phyloP scores from a whole-genome alignment of 2,329 filamentous ascomycete species.

The Helicocarpus griseus region DNA sequence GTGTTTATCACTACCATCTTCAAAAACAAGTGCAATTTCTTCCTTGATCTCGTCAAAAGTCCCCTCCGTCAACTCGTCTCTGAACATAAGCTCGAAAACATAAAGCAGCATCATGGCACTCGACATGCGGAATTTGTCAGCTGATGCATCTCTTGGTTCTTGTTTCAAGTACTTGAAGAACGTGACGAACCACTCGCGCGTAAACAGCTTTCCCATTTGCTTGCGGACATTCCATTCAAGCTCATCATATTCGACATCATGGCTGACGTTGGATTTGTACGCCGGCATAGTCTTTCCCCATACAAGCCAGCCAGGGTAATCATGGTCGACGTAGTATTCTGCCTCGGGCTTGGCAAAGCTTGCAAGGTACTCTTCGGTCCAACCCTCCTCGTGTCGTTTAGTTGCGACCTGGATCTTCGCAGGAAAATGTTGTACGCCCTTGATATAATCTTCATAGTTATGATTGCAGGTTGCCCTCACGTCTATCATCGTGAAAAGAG shows the following conservation, averaged over 20 bases:
- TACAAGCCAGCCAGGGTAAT: conserved; percentile 91
- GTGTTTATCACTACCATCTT: conserved; percentile 92
- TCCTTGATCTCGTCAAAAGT: conserved; percentile 84
- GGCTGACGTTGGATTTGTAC: conserved; percentile 58
- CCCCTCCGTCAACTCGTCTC: conserved; percentile 60
- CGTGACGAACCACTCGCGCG: conserved; percentile 73
- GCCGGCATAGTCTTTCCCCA: conserved; percentile 85
- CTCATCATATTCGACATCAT: conserved; percentile 67
- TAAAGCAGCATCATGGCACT: conserved; percentile 81
- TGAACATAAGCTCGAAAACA: conserved; percentile 77
- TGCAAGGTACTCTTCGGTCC: conserved; percentile 68
- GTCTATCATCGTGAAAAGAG: conserved; percentile 75
- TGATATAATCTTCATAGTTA: conserved; percentile 75
- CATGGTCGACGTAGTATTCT: conserved; percentile 82
- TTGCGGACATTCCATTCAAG: conserved; percentile 63
- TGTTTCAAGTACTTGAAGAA: conserved; percentile 94
- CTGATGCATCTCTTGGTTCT: conserved; percentile 71
- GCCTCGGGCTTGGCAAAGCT: conserved; percentile 68
- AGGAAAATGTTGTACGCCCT: conserved; percentile 66
- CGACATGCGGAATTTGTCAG: conserved; percentile 83
- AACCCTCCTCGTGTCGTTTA: conserved; percentile 61
- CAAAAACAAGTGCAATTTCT: conserved; percentile 66
- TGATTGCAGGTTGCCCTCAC: conserved; percentile 78
- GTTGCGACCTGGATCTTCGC: conserved; percentile 69
- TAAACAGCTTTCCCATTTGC: conserved; percentile 71